Conservation (phyloP, 805 yeast species). For the Spathaspora gorwiae region DNA sequence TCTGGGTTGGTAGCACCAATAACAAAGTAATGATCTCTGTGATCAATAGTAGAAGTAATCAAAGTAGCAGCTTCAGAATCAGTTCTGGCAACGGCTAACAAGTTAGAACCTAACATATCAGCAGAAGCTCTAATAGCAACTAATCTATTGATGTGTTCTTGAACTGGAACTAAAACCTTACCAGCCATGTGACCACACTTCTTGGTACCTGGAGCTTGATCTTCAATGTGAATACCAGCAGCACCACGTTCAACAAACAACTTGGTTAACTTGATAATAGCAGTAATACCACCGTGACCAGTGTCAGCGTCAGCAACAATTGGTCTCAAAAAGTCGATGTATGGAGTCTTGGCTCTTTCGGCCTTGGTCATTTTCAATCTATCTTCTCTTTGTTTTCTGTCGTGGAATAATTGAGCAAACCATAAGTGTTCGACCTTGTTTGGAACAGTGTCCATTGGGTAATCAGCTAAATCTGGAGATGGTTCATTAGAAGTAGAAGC, state of each 20-base stretch:
- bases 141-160: slow-evolving; percentile 93
- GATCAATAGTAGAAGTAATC: slow-evolving; percentile 88
- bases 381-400: slow-evolving; percentile 90
- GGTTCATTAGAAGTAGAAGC: slow-evolving; percentile 98
- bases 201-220: slow-evolving; percentile 98
- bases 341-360: slow-evolving; percentile 66
- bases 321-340: slow-evolving; percentile 87
- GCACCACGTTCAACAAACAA: slow-evolving; percentile 97
- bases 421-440: slow-evolving; percentile 95
- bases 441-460: slow-evolving; percentile 98
- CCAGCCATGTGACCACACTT: slow-evolving; percentile 99
- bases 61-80: slow-evolving; percentile 98
- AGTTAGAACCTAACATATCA: slow-evolving; percentile 84
- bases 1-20: slow-evolving; percentile 88
- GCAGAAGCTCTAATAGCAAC: slow-evolving; percentile 94
- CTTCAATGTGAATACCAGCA: slow-evolving; percentile 98
- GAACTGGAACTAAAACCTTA: slow-evolving; percentile 93
- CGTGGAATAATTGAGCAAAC: slow-evolving; percentile 96
- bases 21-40: slow-evolving; percentile 89
- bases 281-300: slow-evolving; percentile 98
- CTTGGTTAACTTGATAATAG: slow-evolving; percentile 91
- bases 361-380: slow-evolving; percentile 57
- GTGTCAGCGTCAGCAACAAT: slow-evolving; percentile 97
- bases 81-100: slow-evolving; percentile 88
- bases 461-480: slow-evolving; percentile 96